Evolutionary conservation across 2,329 filamentous ascomycete species (phyloP), one percentile per base, ranked within the genome.

Genomic region (Pseudovirgaria hyperparasitica): DNA sequence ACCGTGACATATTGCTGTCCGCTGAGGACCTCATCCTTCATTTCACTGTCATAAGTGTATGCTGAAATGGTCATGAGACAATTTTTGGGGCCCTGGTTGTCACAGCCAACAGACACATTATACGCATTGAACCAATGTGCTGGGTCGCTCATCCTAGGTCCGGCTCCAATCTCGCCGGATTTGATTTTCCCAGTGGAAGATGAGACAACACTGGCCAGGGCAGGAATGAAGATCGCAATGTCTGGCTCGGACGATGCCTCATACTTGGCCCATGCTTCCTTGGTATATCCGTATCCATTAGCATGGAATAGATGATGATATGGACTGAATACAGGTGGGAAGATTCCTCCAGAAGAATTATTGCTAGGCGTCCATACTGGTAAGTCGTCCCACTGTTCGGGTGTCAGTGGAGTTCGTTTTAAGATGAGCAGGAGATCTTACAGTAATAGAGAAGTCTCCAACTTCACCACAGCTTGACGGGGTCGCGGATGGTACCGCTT

Each of bases 251-350:
- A 66, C 2, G 52, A 41, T 3, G 63, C 55, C 9, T 48, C 40
- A 33, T 58, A 65, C 6, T 60, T 59, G 32, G 58, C 52, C 29
- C 45, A 52, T 21, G 55, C 54, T 20, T 55, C 53, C 4, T 60
- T 58, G 17, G 60, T 54, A 37, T 66, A 64, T 4, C 57, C 55
- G 43, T 58, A 68, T 13, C 63, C 64, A 29, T 60, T 53, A 22
- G 60, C 60, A 45, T 63, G 68, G 40, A 57, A 57, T 25, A 68
- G 52, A 38, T 67, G 62, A 29, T 63, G 56, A 35, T 65, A 66
- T 2, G 63, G 63, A 29, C 56, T 59, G 35, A 50, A 55, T 31
- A 67, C 49, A 22, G 57, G 55, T 7, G 57, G 53, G n/a, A 39
- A 26, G n/a, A 40, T 45, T 6, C 46, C 46, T n/a, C n/a, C n/a